Evolutionary conservation across 2,329 filamentous ascomycete species (phyloP).

Genomic region (Cadophora gregata): DNA sequence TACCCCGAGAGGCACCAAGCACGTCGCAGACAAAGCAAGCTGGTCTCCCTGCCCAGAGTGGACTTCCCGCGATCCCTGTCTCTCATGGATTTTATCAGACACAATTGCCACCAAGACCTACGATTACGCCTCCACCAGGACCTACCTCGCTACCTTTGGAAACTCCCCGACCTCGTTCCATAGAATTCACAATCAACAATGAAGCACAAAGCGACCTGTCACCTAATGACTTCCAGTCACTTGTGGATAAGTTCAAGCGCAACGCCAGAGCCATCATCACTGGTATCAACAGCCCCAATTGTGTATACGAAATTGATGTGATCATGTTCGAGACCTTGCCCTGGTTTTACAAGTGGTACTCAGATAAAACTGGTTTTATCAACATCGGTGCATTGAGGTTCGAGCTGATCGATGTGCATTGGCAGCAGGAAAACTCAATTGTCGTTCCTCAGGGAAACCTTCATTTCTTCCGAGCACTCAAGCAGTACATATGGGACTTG

Average conservation of each 20-base stretch:
- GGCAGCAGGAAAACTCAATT: slow-evolving; percentile 22
- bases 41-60: not conserved
- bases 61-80: not conserved
- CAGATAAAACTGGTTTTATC: not conserved
- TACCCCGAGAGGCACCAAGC: not conserved
- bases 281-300: not conserved
- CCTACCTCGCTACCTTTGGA: not conserved
- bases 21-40: not conserved
- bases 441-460: slow-evolving; percentile 21
- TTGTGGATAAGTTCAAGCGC: slow-evolving; percentile 18
- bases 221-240: slow-evolving; percentile 11
- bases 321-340: slow-evolving; percentile 23
- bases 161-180: slow-evolving; percentile 15
- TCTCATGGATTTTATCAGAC: slow-evolving; percentile 9
- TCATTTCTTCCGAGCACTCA: slow-evolving; percentile 16
- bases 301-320: slow-evolving; percentile 5
- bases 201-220: slow-evolving; percentile 13
- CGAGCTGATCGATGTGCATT: slow-evolving; percentile 24
- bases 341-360: slow-evolving; percentile 24
- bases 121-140: not conserved
- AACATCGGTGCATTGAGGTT: slow-evolving; percentile 18
- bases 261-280: slow-evolving; percentile 8
- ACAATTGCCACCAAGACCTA: slow-evolving; percentile 1
- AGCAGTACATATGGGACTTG: slow-evolving; percentile 27
- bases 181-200: slow-evolving; percentile 25